phyloP scores from a whole-genome alignment of 495 filamentous ascomycete genomes.

The Xeromyces bisporus region DNA sequence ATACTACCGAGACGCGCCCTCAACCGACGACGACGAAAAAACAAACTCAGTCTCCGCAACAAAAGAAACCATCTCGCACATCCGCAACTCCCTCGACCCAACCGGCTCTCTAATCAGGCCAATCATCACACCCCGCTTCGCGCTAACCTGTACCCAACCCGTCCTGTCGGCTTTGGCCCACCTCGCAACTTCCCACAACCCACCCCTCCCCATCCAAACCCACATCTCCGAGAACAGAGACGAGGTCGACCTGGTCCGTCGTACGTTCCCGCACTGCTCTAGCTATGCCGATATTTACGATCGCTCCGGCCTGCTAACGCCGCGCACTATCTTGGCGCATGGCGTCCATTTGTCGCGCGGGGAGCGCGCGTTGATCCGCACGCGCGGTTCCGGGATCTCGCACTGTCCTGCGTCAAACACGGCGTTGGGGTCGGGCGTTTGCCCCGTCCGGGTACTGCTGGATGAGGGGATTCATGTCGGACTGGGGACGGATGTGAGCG shows the following conservation, averaged over 20 bases:
- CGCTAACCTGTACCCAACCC: slow-evolving; percentile 49
- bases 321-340: slow-evolving; percentile 72
- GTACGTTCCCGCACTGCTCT: slow-evolving; percentile 46
- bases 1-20: slow-evolving; percentile 55
- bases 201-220: slow-evolving; percentile 60
- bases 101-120: slow-evolving; percentile 42
- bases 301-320: slow-evolving; percentile 43
- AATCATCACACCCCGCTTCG: slow-evolving; percentile 84
- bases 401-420: slow-evolving; percentile 85
- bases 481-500: slow-evolving; percentile 76
- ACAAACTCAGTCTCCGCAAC: slow-evolving; percentile 43
- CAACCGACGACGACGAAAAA: too few species aligned
- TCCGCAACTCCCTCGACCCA: slow-evolving; percentile 50
- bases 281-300: slow-evolving; percentile 76
- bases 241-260: slow-evolving; percentile 52
- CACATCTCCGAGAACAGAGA: slow-evolving; percentile 74
- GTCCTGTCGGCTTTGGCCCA: slow-evolving; percentile 44
- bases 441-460: slow-evolving; percentile 54
- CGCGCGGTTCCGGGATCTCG: slow-evolving; percentile 43
- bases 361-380: slow-evolving; percentile 46
- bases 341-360: slow-evolving; percentile 52
- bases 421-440: slow-evolving; percentile 56
- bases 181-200: slow-evolving; percentile 38
- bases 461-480: slow-evolving; percentile 61
- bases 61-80: slow-evolving; percentile 45